phyloP scores from a whole-genome alignment of 2,329 filamentous ascomycete genomes.

The Colletotrichum endophyticum region DNA sequence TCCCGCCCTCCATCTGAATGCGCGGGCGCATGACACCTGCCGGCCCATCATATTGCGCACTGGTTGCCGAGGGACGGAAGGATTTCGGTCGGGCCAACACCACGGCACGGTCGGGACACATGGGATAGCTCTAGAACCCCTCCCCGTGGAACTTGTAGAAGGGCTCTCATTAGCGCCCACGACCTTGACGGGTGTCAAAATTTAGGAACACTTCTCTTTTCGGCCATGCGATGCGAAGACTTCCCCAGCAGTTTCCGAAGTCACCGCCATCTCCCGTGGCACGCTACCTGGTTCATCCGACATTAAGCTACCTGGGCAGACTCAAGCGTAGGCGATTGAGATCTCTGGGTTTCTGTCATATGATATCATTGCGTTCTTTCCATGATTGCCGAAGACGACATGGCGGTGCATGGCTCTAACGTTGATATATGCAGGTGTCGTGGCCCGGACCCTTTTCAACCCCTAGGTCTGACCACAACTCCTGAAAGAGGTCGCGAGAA shows the following conservation, averaged over 20 bases:
- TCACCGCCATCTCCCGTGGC: background rate
- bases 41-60: background rate
- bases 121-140: background rate
- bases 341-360: background rate
- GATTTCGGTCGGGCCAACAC: background rate
- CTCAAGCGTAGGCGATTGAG: background rate
- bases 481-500: background rate
- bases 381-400: background rate
- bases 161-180: background rate
- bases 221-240: background rate
- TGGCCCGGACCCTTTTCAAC: background rate
- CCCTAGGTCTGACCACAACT: background rate
- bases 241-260: background rate
- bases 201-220: background rate
- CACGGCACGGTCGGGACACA: background rate
- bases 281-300: slow-evolving; percentile 12
- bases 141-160: background rate
- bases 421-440: background rate
- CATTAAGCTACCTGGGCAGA: background rate
- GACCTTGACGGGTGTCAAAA: background rate
- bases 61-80: background rate
- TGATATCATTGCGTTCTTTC: slow-evolving; percentile 2
- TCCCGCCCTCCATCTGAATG: background rate
- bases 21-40: background rate
- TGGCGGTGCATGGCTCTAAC: background rate